Base-by-base conservation (phyloP, 768 basidiomycete genomes). In the Rhodotorula sphaerocarpa region DNA sequence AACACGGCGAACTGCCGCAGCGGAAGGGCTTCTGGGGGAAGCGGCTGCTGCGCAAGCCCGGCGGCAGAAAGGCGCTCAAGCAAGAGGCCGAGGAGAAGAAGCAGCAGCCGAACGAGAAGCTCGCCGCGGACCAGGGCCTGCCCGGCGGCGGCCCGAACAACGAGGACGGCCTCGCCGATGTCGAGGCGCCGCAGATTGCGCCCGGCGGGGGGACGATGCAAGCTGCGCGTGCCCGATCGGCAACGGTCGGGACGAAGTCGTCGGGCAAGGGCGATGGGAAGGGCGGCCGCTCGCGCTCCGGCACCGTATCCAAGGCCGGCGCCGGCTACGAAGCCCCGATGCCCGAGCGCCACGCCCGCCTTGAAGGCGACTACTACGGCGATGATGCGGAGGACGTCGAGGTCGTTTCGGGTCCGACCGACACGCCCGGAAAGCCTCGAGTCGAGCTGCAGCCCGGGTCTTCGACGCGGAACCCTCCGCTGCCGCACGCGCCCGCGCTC, bases 301-400 rank as follows among this genome's bases (percentile, higher is more conserved):
- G 59, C 50, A 65, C 63, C 21, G 11, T 10, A 12, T 9, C n/a
- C 10, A 36, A 57, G 1, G 54, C 56, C 27, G 57, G 50, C 9
- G 42, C 14, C 25, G 50, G 62, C 25, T 58, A 50, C 52, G 66
- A 60, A 41, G 61, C 65, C 5, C 59, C 59, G 20, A 50, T 70
- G 12, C 66, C 67, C 7, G 64, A 45, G 9, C 59, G 54, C 18
- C 63, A 69, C 23, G 45, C 54, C 2, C 57, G 64, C 20, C 33
- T 57, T 31, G 59, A 63, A 21, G 70, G 66, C n/a, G 68, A 71
- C 50, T 55, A 59, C 42, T 60, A 71, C 50, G 63, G 50, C 33
- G 68, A 70, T 61, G 68, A 70, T 25, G 55, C 45, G 7, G 59
- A 51, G n/a, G 46, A 16, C 0, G 28, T 20, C 9, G 56, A 48